Evolutionary conservation across 2,329 filamentous ascomycete genomes (phyloP).

Genomic region (Monosporascus ibericus): DNA sequence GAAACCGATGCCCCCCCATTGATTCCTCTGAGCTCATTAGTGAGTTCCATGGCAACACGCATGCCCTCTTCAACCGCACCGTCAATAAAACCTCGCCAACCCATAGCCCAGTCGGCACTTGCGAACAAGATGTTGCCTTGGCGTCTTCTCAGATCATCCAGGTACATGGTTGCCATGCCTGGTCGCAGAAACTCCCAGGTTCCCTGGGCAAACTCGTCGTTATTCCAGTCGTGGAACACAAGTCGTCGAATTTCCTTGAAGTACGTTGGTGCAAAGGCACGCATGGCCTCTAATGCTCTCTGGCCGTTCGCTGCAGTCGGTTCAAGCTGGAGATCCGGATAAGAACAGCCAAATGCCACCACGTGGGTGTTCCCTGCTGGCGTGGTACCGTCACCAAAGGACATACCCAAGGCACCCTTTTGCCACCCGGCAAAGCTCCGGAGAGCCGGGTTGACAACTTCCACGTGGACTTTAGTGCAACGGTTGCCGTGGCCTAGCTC

Average conservation of each 20-base stretch:
- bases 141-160: conserved; percentile 25
- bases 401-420: conserved; percentile 35
- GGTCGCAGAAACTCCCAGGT: conserved; percentile 27
- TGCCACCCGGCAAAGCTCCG: too few species aligned
- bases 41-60: conserved; percentile 12
- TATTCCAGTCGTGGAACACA: conserved; percentile 30
- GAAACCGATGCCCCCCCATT: not conserved
- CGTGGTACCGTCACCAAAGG: conserved; percentile 37
- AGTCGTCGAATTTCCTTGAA: not conserved
- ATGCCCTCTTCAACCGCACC: conserved; percentile 34
- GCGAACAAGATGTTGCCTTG: conserved; percentile 33
- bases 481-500: conserved; percentile 38
- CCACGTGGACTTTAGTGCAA: conserved; percentile 39
- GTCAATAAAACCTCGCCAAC: conserved; percentile 37
- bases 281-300: conserved; percentile 28
- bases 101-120: conserved; percentile 35
- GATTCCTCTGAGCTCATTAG: conserved; percentile 2
- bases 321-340: conserved; percentile 25
- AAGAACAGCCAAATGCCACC: conserved; percentile 33
- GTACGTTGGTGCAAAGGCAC: conserved; percentile 13
- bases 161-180: conserved; percentile 22
- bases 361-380: conserved; percentile 41
- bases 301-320: conserved; percentile 33
- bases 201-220: conserved; percentile 32
- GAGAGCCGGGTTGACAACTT: conserved; percentile 10